Percentiles rank a stretch among this genome's conserved stretches.
phyloP scores from a whole-genome alignment of 306 rosid genomes.

The Pyrus communis region DNA sequence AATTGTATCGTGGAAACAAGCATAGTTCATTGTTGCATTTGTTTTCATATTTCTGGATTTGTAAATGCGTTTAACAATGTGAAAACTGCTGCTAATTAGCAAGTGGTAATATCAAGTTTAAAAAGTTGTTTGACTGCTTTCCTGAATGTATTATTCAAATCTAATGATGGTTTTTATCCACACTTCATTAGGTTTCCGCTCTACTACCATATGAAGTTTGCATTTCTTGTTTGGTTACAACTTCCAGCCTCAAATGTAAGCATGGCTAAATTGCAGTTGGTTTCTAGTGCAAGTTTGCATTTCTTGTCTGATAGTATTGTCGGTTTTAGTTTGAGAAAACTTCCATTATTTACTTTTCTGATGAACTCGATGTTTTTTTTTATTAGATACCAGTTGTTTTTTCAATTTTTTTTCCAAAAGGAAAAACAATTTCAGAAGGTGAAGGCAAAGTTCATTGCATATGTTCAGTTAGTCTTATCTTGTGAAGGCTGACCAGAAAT shows the following conservation, averaged over 20 bases:
- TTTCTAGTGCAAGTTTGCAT: neutral
- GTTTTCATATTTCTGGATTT: neutral
- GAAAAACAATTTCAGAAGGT: neutral
- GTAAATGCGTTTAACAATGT: neutral
- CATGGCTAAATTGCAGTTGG: neutral
- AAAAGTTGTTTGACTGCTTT: neutral
- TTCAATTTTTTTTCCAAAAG: neutral
- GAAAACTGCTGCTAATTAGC: neutral
- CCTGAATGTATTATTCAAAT: constrained; percentile 2
- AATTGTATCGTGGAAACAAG: neutral
- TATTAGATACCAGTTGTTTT: neutral
- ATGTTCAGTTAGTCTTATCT: neutral
- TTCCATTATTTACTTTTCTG: neutral
- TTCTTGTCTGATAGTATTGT: neutral
- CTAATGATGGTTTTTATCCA: constrained; percentile 10
- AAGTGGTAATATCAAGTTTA: too few species aligned
- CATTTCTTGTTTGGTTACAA: constrained; percentile 60
- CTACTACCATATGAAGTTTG: constrained; percentile 53
- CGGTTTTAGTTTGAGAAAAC: neutral
- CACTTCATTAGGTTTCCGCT: constrained; percentile 44
- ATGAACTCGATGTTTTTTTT: neutral
- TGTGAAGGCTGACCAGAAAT: neutral
- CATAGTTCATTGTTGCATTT: neutral
- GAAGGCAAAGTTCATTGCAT: neutral
- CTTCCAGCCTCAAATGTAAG: constrained; percentile 52